Conservation (phyloP, 73 alveolate genomes). For the Effrenium voratum region DNA sequence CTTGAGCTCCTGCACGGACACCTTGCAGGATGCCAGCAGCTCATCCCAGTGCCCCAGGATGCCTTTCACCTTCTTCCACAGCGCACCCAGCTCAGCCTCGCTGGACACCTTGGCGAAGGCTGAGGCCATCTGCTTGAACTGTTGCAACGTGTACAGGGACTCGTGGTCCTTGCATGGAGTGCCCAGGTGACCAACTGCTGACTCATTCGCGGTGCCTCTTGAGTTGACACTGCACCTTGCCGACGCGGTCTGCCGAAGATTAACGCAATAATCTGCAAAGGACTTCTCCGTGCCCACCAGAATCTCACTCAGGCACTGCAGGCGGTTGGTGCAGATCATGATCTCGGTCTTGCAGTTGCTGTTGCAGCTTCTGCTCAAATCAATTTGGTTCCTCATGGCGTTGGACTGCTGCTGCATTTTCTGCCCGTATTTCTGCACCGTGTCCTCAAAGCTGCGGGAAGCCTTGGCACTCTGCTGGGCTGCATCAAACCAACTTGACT, state of each 20-base stretch:
- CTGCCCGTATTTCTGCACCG: not conserved
- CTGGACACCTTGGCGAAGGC: not conserved
- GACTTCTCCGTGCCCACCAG: not conserved
- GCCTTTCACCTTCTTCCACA: not conserved
- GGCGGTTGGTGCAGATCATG: not conserved
- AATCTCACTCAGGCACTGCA: not conserved
- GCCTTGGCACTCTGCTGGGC: not conserved
- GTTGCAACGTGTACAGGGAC: not conserved
- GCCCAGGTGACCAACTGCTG: too few relatives aligned
- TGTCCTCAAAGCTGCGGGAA: not conserved
- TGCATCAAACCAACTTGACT: conserved; percentile 3
- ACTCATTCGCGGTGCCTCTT: too few relatives aligned
- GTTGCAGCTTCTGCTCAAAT: not conserved
- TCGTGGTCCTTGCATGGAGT: conserved; percentile 11
- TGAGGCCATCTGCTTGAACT: not conserved
- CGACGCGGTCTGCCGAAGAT: not conserved
- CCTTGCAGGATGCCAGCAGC: not conserved
- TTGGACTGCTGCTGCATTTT: not conserved
- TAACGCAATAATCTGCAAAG: not conserved
- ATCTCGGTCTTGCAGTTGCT: not conserved
- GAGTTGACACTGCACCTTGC: not conserved
- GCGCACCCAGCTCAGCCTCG: not conserved
- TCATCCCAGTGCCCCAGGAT: not conserved
- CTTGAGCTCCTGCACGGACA: not conserved
- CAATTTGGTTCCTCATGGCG: not conserved